phyloP scores from a whole-genome alignment of 2,329 filamentous ascomycete genomes.

The Rhynchosporium agropyri region DNA sequence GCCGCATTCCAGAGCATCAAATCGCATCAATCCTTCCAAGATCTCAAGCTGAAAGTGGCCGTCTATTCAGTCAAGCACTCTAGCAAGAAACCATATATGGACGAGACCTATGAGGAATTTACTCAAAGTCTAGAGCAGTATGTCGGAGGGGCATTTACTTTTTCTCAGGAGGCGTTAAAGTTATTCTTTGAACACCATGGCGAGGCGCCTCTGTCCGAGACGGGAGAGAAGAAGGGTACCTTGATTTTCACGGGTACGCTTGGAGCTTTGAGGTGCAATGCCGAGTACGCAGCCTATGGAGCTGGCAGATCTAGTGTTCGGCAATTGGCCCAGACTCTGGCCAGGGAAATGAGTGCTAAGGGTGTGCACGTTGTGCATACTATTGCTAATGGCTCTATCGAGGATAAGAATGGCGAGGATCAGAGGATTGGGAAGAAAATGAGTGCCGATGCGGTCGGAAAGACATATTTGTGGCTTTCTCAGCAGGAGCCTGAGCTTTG shows the following conservation, averaged over 20 bases:
- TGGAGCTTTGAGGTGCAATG: constrained; percentile 55
- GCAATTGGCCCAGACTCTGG: constrained; percentile 58
- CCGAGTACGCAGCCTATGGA: constrained; percentile 57
- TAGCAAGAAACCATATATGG: constrained; percentile 56
- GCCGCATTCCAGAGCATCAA: constrained; percentile 54
- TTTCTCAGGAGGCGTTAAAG: constrained; percentile 55
- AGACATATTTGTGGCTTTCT: constrained; percentile 56
- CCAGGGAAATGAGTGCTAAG: constrained; percentile 58
- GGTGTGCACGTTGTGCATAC: constrained; percentile 62
- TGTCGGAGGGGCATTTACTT: constrained; percentile 58
- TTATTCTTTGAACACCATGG: constrained; percentile 56
- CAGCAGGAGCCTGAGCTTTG: constrained; percentile 50
- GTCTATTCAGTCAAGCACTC: constrained; percentile 60
- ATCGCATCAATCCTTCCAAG: constrained; percentile 50
- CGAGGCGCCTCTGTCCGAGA: constrained; percentile 47
- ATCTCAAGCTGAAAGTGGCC: constrained; percentile 54
- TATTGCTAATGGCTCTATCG: constrained; percentile 58
- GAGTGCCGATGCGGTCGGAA: constrained; percentile 59
- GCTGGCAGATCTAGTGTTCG: constrained; percentile 54
- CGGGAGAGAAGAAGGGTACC: constrained; percentile 56
- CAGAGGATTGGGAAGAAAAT: constrained; percentile 54
- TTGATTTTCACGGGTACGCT: constrained; percentile 60
- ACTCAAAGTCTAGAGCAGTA: constrained; percentile 53
- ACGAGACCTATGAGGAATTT: constrained; percentile 55
- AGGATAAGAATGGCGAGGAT: constrained; percentile 53